Evolutionary conservation across 257 asterid genomes (phyloP), one percentile per base, ranked within the genome.

Genomic region (Lycium ferocissimum): DNA sequence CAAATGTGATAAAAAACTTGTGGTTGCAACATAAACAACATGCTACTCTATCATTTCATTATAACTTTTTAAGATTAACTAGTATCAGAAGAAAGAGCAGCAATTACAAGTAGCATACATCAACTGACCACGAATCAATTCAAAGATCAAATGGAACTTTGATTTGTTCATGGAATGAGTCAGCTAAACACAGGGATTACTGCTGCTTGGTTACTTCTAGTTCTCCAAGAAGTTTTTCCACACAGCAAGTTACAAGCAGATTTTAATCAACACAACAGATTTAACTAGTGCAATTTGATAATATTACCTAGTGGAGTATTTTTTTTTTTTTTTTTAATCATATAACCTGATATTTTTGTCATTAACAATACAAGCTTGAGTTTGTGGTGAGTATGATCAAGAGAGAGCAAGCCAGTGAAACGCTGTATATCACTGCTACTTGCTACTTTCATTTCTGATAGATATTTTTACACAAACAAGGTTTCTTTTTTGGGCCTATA

Each of bases 61-160:
- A 26, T 33, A 33, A 26, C 9, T 78, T 78, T 14, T 4, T 33
- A 54, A 2, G 33, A 54, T 53, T 26, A 78, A 53, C 65, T 53
- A 78, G 82, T 26, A 78, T 78, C 49, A 26, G 45, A 49, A 78
- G 26, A 58, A 76, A 6, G 57, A 76, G 53, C 65, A 53, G 66
- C 7, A 75, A 75, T 49, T 78, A 78, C 82, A 53, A 78, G 49
- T 65, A 53, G 43, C 49, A 53, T 26, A 54, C 15, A 53, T 26
- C 8, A 53, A 20, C 82, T 53, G 51, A 33, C 82, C 49, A 49
- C 12, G 0, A 78, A 78, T 26, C 53, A 35, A 14, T 78, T 53
- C 66, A 78, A 78, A 53, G 82, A 33, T 53, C 49, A 78, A 54
- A 53, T 53, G 82, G 82, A 78, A 53, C 82, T 78, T 78, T 78